Evolutionary conservation across 2,329 filamentous ascomycete species (phyloP).

Genomic region (Penicillium hesseltinei): DNA sequence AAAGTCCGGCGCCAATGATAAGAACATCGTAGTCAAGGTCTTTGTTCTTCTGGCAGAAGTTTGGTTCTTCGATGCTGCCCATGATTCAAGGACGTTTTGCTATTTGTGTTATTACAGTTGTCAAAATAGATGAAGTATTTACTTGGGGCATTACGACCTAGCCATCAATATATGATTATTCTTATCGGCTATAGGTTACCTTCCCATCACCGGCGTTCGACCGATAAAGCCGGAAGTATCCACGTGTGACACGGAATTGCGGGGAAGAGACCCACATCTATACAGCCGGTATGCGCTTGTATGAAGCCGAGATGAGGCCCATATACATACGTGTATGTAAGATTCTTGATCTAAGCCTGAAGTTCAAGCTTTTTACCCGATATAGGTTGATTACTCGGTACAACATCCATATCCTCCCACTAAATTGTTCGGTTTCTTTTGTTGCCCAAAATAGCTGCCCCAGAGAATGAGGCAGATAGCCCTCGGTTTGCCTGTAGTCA

Average conservation of each 20-base stretch:
- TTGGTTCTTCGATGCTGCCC: not conserved
- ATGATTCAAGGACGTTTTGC: not conserved
- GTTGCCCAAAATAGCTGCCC: not conserved
- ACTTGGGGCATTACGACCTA: not conserved
- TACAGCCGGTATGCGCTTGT: not conserved
- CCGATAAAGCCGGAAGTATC: not conserved
- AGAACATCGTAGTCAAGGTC: constrained; percentile 2
- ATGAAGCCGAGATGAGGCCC: not conserved
- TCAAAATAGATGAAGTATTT: not conserved
- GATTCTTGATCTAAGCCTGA: too few species aligned
- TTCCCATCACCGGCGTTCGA: not conserved
- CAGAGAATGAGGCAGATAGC: not conserved
- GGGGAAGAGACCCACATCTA: not conserved
- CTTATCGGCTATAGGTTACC: not conserved
- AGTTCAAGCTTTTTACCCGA: too few species aligned
- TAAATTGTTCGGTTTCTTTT: not conserved
- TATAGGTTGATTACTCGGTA: too few species aligned
- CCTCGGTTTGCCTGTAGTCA: not conserved
- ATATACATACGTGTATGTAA: too few species aligned
- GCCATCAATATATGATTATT: not conserved
- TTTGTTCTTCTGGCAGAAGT: not conserved
- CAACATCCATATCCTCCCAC: too few species aligned
- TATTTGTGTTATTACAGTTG: not conserved
- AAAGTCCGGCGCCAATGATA: constrained; percentile 22
- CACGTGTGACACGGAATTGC: not conserved